Conservation (phyloP, 2,329 filamentous ascomycete genomes). For the Venturiaceae sp. region DNA sequence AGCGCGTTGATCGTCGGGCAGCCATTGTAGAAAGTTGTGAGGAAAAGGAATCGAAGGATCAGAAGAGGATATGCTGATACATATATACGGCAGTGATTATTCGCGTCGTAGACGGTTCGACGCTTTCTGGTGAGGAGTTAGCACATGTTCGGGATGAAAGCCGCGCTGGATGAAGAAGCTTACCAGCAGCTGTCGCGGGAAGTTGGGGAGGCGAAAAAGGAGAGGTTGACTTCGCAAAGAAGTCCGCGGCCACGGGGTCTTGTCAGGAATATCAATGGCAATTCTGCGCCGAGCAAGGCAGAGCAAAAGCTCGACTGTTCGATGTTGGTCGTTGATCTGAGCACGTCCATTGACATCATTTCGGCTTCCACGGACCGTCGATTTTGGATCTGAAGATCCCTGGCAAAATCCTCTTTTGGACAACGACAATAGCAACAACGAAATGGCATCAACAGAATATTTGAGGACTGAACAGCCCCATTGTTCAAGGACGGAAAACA, state of each 20-base stretch:
- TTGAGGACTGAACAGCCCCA: too few species aligned
- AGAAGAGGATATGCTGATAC: not conserved
- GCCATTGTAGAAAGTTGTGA: not conserved
- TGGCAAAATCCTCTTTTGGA: too few species aligned
- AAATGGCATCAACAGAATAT: too few species aligned
- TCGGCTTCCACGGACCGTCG: too few species aligned
- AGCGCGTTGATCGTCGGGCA: conserved; percentile 6
- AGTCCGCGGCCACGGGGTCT: not conserved
- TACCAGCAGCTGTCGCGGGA: not conserved
- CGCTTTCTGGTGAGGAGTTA: not conserved
- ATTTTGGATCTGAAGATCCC: too few species aligned
- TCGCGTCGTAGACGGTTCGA: not conserved
- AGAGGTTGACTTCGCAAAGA: not conserved
- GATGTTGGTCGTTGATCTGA: not conserved
- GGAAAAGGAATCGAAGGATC: not conserved
- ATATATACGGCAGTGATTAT: not conserved
- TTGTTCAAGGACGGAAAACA: too few species aligned
- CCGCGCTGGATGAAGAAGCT: not conserved
- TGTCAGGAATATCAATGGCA: not conserved
- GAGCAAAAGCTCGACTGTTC: not conserved
- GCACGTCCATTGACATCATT: too few species aligned
- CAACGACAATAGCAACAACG: too few species aligned
- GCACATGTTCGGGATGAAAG: not conserved
- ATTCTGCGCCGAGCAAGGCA: not conserved
- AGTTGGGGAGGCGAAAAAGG: not conserved